phyloP scores from a whole-genome alignment of 2,329 filamentous ascomycete genomes.

The Purpureocillium lavendulum region DNA sequence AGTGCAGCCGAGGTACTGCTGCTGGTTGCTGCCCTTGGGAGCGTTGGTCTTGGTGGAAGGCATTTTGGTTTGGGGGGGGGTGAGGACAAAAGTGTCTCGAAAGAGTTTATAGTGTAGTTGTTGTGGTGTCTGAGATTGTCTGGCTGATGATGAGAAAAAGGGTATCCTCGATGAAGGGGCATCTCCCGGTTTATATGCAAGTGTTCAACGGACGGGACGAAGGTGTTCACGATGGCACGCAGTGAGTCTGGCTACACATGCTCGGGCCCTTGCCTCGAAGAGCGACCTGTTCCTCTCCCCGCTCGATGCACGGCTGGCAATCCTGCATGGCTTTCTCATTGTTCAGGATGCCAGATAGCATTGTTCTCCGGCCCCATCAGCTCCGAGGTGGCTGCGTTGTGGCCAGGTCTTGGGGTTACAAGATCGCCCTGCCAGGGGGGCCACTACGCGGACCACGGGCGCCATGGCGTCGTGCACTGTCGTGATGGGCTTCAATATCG shows the following conservation, averaged over 20 bases:
- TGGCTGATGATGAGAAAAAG: not conserved
- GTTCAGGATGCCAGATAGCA: not conserved
- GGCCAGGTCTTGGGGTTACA: not conserved
- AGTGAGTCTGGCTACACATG: too few species aligned
- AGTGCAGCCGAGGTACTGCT: conserved; percentile 18
- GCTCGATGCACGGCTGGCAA: too few species aligned
- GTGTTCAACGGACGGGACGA: too few species aligned
- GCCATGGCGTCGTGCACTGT: too few species aligned
- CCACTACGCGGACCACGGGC: too few species aligned
- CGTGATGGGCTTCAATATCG: too few species aligned
- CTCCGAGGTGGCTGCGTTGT: not conserved
- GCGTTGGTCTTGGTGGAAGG: conserved; percentile 16
- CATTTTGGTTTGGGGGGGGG: conserved; percentile 15
- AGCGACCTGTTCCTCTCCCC: too few species aligned
- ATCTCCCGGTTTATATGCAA: too few species aligned
- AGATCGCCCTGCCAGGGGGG: too few species aligned
- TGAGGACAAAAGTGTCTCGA: not conserved
- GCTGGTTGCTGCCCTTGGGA: conserved; percentile 8
- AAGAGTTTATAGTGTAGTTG: not conserved
- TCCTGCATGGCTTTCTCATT: too few species aligned
- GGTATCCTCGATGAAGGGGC: not conserved
- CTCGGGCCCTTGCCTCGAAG: too few species aligned
- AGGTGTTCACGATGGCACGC: too few species aligned
- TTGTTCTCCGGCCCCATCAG: not conserved
- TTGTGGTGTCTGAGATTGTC: not conserved